phyloP scores from a whole-genome alignment of 1,284 basidiomycete species.

The Megacollybia platyphylla region DNA sequence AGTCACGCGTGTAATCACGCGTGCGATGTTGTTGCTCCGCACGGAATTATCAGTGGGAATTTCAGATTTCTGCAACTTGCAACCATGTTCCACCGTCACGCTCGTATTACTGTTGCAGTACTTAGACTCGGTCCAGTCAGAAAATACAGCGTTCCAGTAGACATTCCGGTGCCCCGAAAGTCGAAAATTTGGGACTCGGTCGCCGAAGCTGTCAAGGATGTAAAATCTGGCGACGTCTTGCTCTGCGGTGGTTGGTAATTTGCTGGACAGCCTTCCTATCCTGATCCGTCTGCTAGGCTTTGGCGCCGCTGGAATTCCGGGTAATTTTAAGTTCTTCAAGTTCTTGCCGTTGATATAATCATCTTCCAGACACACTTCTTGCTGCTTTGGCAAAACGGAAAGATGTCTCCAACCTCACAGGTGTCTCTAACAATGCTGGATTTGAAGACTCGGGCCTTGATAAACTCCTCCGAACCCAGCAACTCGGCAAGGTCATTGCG shows the following conservation, averaged over 20 bases:
- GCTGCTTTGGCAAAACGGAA: slow-evolving; percentile 64
- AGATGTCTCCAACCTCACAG: slow-evolving; percentile 66
- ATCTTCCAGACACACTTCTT: slow-evolving; percentile 64
- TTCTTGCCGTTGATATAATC: neutral
- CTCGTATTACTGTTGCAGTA: no score
- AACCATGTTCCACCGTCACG: slow-evolving; percentile 11
- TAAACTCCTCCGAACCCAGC: slow-evolving; percentile 68
- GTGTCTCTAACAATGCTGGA: slow-evolving; percentile 88
- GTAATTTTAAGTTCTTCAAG: slow-evolving; percentile 18
- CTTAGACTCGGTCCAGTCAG: no score
- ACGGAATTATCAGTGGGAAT: no score
- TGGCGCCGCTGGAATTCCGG: slow-evolving; percentile 66
- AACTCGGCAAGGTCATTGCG: slow-evolving; percentile 77
- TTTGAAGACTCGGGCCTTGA: slow-evolving; percentile 70
- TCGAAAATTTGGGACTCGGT: slow-evolving; percentile 74
- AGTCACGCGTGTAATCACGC: no score
- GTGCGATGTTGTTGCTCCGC: no score
- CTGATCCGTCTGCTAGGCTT: slow-evolving; percentile 39
- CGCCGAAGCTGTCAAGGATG: slow-evolving; percentile 72
- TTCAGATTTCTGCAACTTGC: no score
- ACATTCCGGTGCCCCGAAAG: slow-evolving; percentile 24
- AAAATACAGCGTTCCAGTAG: no score
- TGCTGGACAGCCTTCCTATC: neutral
- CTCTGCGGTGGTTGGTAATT: slow-evolving; percentile 64
- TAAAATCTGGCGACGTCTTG: slow-evolving; percentile 69